phyloP scores from a whole-genome alignment of 768 basidiomycete genomes.

The Kwoniella dendrophila region DNA sequence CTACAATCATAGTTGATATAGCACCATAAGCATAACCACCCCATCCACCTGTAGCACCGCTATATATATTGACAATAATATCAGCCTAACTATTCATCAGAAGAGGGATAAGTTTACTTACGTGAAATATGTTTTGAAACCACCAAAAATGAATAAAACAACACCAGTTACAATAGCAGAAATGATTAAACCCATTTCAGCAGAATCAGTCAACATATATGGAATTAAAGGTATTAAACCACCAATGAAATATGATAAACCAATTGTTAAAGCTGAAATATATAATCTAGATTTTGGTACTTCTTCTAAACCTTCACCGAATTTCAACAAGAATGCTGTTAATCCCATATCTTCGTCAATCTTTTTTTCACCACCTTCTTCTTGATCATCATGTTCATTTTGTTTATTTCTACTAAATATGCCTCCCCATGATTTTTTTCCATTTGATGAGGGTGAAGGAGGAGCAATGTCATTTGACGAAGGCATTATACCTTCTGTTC shows the following conservation, averaged over 20 bases:
- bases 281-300: conserved; percentile 81
- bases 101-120: conserved; percentile 18
- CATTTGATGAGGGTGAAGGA: not conserved
- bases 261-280: conserved; percentile 90
- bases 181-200: conserved; percentile 60
- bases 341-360: conserved; percentile 82
- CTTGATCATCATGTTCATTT: conserved; percentile 57
- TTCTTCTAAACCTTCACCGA: conserved; percentile 93
- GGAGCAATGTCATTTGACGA: conserved; percentile 10
- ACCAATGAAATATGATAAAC: conserved; percentile 88
- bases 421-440: conserved; percentile 27
- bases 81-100: not conserved
- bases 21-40: conserved; percentile 84
- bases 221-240: conserved; percentile 90
- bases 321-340: conserved; percentile 91
- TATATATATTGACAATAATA: conserved; percentile 9
- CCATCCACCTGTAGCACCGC: conserved; percentile 60
- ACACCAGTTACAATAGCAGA: conserved; percentile 77
- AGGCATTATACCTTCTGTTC: conserved; percentile 33
- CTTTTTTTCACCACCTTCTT: conserved; percentile 64
- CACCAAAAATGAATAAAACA: conserved; percentile 85
- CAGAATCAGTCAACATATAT: conserved; percentile 81
- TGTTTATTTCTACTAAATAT: no score
- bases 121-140: conserved; percentile 82
- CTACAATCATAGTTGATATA: conserved; percentile 80